Evolutionary conservation across 441 rosid species (phyloP), one percentile per base, ranked within the genome.

Genomic region (Brassica balearica): DNA sequence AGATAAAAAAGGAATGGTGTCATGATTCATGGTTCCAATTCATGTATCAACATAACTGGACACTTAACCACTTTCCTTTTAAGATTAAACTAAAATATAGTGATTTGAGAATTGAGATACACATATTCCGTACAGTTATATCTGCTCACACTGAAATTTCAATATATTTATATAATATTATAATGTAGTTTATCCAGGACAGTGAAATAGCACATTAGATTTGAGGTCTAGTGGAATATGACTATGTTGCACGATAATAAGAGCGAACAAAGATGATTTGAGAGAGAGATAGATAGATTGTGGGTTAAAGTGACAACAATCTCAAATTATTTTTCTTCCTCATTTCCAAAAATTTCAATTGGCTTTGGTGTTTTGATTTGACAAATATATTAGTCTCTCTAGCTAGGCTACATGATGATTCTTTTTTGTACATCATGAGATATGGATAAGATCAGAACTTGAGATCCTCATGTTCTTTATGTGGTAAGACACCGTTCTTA

Each of bases 141-240:
- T 68, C 55, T 36, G 36, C 34, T 74, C 70, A 61, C 66, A 71
- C 56, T 53, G 32, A 68, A 20, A 71, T 75, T 14, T 20, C n/a
- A 11, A 43, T 29, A 61, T 11, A 61, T 25, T 2, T 61, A 25
- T 8, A 60, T 61, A 36, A 14, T 51, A 48, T 23, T 22, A 41
- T 69, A 69, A 17, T 7, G 61, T 17, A 41, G 60, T 59, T 58
- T 6, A 58, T 25, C 71, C 10, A 14, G 46, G 62, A 73, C 20
- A 75, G 82, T 80, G 79, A 80, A 74, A 65, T 46, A 75, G 82
- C 82, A 80, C 64, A 69, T 63, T 27, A 55, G 71, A 63, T 53
- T 65, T 63, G 71, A 25, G 75, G 72, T 69, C 2, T 65, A 65
- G 82, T 80, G 82, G 82, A 65, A 15, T 25, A 75, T 80, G 79